Conservation (phyloP, 2,329 filamentous ascomycete species). For the Thielaviopsis euricoi region DNA sequence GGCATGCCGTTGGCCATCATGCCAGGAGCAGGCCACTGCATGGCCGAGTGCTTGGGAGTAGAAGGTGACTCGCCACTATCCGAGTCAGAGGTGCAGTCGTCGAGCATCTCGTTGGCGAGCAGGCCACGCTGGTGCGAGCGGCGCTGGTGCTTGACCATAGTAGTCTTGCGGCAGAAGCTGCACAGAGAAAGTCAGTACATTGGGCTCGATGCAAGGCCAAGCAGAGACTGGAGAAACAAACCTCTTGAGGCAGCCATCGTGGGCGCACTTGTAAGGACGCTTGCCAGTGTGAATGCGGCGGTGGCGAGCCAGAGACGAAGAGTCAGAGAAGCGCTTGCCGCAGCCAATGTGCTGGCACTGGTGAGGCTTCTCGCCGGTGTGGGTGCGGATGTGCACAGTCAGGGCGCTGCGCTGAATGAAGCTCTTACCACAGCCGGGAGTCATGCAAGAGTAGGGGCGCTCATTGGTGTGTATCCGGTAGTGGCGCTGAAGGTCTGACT, state of each 20-base stretch:
- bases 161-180: constrained; percentile 58
- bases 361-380: constrained; percentile 57
- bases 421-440: constrained; percentile 47
- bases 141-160: constrained; percentile 51
- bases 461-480: constrained; percentile 59
- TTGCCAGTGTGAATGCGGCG: constrained; percentile 51
- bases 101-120: constrained; percentile 35
- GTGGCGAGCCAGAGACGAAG: constrained; percentile 48
- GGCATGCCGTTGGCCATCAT: constrained; percentile 23
- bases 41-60: constrained; percentile 36
- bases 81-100: constrained; percentile 39
- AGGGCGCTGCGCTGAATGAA: constrained; percentile 56
- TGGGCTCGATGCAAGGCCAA: neutral
- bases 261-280: constrained; percentile 46
- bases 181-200: constrained; percentile 13
- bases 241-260: constrained; percentile 47
- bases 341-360: constrained; percentile 49
- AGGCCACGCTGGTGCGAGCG: constrained; percentile 43
- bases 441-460: constrained; percentile 46
- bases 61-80: constrained; percentile 41
- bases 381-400: constrained; percentile 54
- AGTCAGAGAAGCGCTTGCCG: constrained; percentile 54
- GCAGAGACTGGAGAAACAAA: constrained; percentile 16
- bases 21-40: constrained; percentile 33
- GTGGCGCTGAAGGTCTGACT: constrained; percentile 54